Evolutionary conservation across 768 basidiomycete genomes (phyloP).

Genomic region (Xerocomellus chrysenteron): DNA sequence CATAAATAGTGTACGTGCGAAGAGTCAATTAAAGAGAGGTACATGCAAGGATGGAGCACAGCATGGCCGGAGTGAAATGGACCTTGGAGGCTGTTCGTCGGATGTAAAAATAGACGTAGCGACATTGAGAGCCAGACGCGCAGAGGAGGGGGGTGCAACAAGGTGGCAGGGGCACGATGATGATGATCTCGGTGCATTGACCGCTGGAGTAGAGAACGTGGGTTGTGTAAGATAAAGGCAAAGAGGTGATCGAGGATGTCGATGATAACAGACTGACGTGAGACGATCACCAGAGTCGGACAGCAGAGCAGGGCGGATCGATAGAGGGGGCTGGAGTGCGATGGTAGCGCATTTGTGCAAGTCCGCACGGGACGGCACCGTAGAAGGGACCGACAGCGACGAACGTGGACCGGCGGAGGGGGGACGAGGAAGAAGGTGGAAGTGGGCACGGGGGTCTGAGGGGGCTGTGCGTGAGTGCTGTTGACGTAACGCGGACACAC

Average conservation of each 20-base stretch:
- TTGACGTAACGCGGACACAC: conserved; percentile 36
- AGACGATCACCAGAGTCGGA: too few relatives aligned
- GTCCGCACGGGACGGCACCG: conserved; percentile 7
- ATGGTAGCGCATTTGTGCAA: conserved; percentile 15
- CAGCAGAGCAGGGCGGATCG: neutral
- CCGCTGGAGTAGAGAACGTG: too few relatives aligned
- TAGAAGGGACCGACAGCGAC: conserved; percentile 4
- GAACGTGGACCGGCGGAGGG: conserved; percentile 15
- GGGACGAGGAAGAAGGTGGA: neutral
- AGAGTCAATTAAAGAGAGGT: too few relatives aligned
- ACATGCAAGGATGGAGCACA: too few relatives aligned
- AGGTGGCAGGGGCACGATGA: neutral
- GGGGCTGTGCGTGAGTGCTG: conserved; percentile 31
- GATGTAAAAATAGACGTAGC: too few relatives aligned
- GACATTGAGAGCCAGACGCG: too few relatives aligned
- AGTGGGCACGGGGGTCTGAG: conserved; percentile 10
- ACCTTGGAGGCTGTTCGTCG: too few relatives aligned
- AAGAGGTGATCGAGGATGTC: neutral
- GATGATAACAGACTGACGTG: too few relatives aligned
- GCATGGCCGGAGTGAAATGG: too few relatives aligned
- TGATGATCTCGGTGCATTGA: too few relatives aligned
- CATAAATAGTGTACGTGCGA: too few relatives aligned
- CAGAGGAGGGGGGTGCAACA: too few relatives aligned
- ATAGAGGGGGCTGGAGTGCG: neutral
- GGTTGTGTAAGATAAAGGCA: neutral